Conservation (phyloP, 2,329 filamentous ascomycete species). For the Alternaria viburni region DNA sequence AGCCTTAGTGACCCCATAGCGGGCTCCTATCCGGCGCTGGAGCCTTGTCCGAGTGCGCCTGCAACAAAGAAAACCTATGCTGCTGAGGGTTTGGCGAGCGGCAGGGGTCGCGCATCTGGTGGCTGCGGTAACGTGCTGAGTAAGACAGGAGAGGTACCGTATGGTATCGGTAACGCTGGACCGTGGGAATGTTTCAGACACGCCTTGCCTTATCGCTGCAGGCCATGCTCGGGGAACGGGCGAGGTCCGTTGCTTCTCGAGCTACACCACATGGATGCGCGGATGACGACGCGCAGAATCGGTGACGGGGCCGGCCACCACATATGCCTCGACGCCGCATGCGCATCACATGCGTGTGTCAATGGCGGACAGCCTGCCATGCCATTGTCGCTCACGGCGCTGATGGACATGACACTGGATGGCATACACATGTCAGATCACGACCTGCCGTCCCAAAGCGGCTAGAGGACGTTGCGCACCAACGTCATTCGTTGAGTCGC, state of each 20-base stretch:
- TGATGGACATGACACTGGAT: not conserved
- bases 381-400: not conserved
- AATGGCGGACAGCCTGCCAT: not conserved
- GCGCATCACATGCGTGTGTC: not conserved
- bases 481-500: slow-evolving; percentile 21
- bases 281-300: slow-evolving; percentile 1
- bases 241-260: not conserved
- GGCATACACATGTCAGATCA: not conserved
- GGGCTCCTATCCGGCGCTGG: slow-evolving; percentile 23
- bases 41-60: slow-evolving; percentile 23
- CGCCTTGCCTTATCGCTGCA: not conserved
- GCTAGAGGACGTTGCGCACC: slow-evolving; percentile 12
- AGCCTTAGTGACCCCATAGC: slow-evolving; percentile 11
- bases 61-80: slow-evolving; percentile 19
- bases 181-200: not conserved
- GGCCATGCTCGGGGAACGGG: not conserved
- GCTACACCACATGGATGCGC: slow-evolving; percentile 2
- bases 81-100: slow-evolving; percentile 18
- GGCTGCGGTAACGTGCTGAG: slow-evolving; percentile 13
- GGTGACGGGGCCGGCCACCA: not conserved
- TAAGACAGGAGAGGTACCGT: slow-evolving; percentile 1
- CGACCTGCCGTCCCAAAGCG: not conserved
- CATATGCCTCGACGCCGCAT: not conserved
- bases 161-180: not conserved
- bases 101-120: slow-evolving; percentile 15